Percentiles rank a stretch among this genome's conserved stretches.
Evolutionary conservation across 192 early-diverging fungal genomes (phyloP).

Genomic region (Rhizophagus prolifer): DNA sequence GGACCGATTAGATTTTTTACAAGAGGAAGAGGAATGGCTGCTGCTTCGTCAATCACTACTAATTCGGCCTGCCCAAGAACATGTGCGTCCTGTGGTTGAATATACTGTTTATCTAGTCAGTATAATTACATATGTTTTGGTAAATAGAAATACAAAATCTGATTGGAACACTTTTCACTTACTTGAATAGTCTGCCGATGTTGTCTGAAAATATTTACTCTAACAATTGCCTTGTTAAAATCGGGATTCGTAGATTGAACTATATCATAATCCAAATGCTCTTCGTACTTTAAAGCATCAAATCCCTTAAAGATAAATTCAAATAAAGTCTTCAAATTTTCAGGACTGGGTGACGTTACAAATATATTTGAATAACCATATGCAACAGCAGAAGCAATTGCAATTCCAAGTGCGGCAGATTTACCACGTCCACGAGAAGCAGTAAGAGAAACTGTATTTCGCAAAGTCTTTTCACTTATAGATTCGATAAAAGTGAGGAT

Average conservation of each 20-base stretch:
- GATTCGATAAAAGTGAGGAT: slow-evolving; percentile 96
- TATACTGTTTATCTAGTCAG: slow-evolving; percentile 62
- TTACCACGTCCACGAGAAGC: slow-evolving; percentile 97
- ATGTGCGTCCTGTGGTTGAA: slow-evolving; percentile 92
- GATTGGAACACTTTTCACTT: slow-evolving; percentile 16
- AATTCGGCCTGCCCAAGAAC: slow-evolving; percentile 95
- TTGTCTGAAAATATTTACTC: slow-evolving; percentile 93
- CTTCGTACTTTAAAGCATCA: slow-evolving; percentile 96
- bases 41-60: slow-evolving; percentile 98
- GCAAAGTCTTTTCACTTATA: slow-evolving; percentile 91
- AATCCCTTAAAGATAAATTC: slow-evolving; percentile 98
- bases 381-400: slow-evolving; percentile 93
- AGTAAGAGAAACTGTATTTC: slow-evolving; percentile 89
- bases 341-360: slow-evolving; percentile 94
- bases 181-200: slow-evolving; percentile 96
- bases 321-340: slow-evolving; percentile 98
- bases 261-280: slow-evolving; percentile 98
- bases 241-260: slow-evolving; percentile 96
- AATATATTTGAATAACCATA: slow-evolving; percentile 99
- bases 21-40: slow-evolving; percentile 93
- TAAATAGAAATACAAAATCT: slow-evolving; percentile 25
- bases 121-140: not conserved
- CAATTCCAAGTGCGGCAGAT: slow-evolving; percentile 92
- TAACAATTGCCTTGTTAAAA: slow-evolving; percentile 92
- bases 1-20: slow-evolving; percentile 91